Evolutionary conservation across 768 basidiomycete genomes (phyloP).

Genomic region (Kwoniella mangroviensis): DNA sequence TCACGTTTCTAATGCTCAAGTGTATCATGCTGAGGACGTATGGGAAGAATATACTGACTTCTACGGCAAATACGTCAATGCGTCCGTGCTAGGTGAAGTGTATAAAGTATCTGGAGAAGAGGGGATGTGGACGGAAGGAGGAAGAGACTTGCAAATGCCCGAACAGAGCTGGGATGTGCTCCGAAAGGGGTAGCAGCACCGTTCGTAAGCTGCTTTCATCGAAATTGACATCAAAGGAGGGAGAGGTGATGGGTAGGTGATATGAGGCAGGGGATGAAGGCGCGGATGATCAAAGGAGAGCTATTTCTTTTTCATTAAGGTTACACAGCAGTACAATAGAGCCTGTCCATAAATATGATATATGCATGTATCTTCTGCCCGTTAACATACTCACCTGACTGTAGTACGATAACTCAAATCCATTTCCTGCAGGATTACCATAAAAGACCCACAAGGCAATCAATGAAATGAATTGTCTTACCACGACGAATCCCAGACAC

Average conservation of each 20-base stretch:
- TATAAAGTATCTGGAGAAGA: neutral
- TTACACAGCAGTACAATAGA: too few relatives aligned
- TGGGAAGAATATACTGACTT: constrained; percentile 32
- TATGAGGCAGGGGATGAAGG: too few relatives aligned
- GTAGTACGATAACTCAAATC: too few relatives aligned
- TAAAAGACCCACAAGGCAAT: neutral
- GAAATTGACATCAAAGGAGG: neutral
- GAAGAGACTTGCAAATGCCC: neutral
- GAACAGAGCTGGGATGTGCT: neutral
- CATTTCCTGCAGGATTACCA: too few relatives aligned
- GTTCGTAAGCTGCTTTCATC: neutral
- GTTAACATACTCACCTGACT: too few relatives aligned
- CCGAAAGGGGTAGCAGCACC: neutral
- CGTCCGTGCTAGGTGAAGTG: neutral
- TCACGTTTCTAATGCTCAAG: neutral
- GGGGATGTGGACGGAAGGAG: neutral
- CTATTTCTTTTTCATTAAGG: too few relatives aligned
- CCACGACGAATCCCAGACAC: neutral
- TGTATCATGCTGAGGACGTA: constrained; percentile 14
- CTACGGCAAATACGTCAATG: constrained; percentile 7
- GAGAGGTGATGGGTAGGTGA: neutral
- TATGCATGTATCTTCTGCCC: too few relatives aligned
- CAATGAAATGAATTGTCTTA: neutral
- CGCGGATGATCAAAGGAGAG: too few relatives aligned
- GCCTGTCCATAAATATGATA: too few relatives aligned